A percentile compares a stretch with the other conserved stretches of the same genome.
phyloP scores from a whole-genome alignment of 2,329 filamentous ascomycete species.

The Fusarium decemcellulare region DNA sequence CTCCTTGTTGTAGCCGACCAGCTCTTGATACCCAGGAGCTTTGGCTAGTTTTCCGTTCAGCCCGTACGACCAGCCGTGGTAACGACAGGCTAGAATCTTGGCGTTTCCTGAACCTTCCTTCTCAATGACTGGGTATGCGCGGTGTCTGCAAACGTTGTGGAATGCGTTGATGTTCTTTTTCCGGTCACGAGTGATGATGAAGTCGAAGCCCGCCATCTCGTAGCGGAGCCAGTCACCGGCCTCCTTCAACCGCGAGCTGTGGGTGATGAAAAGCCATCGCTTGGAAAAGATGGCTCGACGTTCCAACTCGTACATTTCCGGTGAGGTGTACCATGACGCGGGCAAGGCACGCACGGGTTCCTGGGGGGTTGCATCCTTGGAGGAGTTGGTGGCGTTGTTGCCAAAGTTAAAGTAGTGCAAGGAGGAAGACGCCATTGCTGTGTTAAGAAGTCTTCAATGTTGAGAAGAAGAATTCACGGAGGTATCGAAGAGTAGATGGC shows the following conservation, averaged over 20 bases:
- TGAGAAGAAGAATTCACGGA: neutral
- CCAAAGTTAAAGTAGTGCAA: slow-evolving; percentile 5
- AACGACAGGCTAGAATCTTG: slow-evolving; percentile 70
- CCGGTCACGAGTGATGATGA: slow-evolving; percentile 58
- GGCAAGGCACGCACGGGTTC: slow-evolving; percentile 57
- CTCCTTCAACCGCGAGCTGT: slow-evolving; percentile 64
- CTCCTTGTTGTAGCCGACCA: slow-evolving; percentile 68
- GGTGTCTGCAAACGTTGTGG: slow-evolving; percentile 75
- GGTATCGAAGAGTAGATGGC: neutral
- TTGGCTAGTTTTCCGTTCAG: slow-evolving; percentile 70
- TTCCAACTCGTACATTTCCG: slow-evolving; percentile 69
- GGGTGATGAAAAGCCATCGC: slow-evolving; percentile 68
- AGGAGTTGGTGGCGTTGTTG: neutral
- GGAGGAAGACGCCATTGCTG: neutral
- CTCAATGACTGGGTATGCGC: slow-evolving; percentile 69
- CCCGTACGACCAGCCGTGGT: slow-evolving; percentile 74
- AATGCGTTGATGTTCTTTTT: slow-evolving; percentile 68
- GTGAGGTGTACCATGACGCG: slow-evolving; percentile 64
- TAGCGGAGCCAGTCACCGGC: slow-evolving; percentile 70
- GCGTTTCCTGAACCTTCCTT: slow-evolving; percentile 60
- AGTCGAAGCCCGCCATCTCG: slow-evolving; percentile 67
- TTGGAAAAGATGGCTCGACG: slow-evolving; percentile 69
- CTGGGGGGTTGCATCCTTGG: neutral
- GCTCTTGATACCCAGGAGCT: slow-evolving; percentile 66
- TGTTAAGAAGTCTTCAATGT: neutral